Conservation (phyloP, 2,329 filamentous ascomycete species). For the Annulohypoxylon truncatum region DNA sequence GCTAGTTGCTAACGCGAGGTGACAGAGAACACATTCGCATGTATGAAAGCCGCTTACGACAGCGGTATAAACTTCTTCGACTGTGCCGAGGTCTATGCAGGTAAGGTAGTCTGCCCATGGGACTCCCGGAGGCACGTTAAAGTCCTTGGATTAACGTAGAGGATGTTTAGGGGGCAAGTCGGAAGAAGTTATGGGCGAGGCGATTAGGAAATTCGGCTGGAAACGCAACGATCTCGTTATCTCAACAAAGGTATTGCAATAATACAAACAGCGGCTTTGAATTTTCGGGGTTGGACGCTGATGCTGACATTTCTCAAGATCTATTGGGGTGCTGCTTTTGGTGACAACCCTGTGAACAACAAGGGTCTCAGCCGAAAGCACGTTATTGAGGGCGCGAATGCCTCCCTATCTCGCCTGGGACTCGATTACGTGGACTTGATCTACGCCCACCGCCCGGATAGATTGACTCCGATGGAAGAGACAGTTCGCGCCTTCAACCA, state of each 20-base stretch:
- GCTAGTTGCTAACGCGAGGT: constrained; percentile 8
- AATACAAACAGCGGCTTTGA: neutral
- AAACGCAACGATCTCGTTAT: constrained; percentile 71
- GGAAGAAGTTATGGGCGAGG: constrained; percentile 71
- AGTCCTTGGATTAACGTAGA: neutral
- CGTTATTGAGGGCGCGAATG: constrained; percentile 73
- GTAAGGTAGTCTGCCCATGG: constrained; percentile 26
- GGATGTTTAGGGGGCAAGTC: constrained; percentile 68
- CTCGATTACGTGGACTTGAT: constrained; percentile 75
- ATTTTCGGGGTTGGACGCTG: neutral
- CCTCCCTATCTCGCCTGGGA: constrained; percentile 66
- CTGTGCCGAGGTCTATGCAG: constrained; percentile 60
- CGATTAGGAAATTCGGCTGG: constrained; percentile 70
- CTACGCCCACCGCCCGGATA: constrained; percentile 76
- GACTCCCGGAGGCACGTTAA: neutral
- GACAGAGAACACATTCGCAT: constrained; percentile 68
- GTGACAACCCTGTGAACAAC: constrained; percentile 73
- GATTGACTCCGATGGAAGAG: constrained; percentile 76
- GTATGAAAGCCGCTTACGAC: constrained; percentile 72
- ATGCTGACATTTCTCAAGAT: constrained; percentile 56
- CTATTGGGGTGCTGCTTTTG: constrained; percentile 72
- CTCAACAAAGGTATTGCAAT: constrained; percentile 64
- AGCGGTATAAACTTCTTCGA: constrained; percentile 73
- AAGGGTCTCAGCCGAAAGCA: constrained; percentile 76
- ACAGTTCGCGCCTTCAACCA: constrained; percentile 77